phyloP scores from a whole-genome alignment of 495 filamentous ascomycete genomes.

The Lasiosphaeria ovina region DNA sequence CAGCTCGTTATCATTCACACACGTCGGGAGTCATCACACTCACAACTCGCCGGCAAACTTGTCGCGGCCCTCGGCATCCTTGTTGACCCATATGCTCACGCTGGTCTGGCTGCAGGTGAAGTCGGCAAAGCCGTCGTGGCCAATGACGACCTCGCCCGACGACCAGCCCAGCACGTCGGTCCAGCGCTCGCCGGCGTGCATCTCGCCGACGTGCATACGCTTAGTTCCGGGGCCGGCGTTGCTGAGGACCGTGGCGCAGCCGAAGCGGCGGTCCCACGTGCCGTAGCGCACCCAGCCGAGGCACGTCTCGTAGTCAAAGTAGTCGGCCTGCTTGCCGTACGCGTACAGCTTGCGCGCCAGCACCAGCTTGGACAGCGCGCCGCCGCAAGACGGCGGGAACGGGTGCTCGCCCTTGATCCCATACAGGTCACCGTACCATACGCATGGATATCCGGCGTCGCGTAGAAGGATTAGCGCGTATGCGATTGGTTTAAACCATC shows the following conservation, averaged over 20 bases:
- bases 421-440: conserved; percentile 76
- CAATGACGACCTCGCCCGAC: conserved; percentile 47
- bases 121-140: conserved; percentile 52
- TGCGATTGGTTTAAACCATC: conserved; percentile 59
- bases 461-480: conserved; percentile 67
- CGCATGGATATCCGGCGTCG: conserved; percentile 61
- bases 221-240: conserved; percentile 51
- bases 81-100: conserved; percentile 62
- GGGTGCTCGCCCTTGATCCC: conserved; percentile 56
- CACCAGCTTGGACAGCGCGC: conserved; percentile 58
- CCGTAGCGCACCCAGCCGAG: conserved; percentile 69
- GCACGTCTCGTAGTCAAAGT: conserved; percentile 64
- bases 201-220: conserved; percentile 60
- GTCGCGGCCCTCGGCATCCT: conserved; percentile 51
- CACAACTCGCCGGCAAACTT: conserved; percentile 42
- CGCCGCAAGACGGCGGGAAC: conserved; percentile 58
- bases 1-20: neutral
- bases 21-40: conserved; percentile 20
- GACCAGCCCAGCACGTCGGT: conserved; percentile 57
- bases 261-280: conserved; percentile 47
- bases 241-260: conserved; percentile 60
- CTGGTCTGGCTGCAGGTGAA: conserved; percentile 55
- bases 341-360: conserved; percentile 67
- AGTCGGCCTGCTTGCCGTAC: conserved; percentile 66
- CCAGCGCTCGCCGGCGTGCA: conserved; percentile 57